These are phyloP conservation scores for Glycine soja DNA, from an alignment of 306 rosid genomes.

Conservation along the genomic window DNA sequence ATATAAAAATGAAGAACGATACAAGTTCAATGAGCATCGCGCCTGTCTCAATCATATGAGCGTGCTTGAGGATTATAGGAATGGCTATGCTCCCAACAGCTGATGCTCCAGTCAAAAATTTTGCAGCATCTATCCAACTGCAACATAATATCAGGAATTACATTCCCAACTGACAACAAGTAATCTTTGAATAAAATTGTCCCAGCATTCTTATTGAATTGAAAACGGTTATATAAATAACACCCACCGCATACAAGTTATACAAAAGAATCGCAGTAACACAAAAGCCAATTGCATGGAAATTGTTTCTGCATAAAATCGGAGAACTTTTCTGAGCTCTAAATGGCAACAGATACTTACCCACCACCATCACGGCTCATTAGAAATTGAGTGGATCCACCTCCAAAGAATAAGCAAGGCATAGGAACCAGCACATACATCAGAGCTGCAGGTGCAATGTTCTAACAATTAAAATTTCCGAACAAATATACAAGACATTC, in stretches of 20 bases:
- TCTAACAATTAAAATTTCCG: conserved; percentile 18
- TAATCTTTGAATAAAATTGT: not conserved
- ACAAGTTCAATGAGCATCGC: conserved; percentile 95
- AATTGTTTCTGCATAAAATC: conserved; percentile 8
- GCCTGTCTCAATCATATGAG: conserved; percentile 90
- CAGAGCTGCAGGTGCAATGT: conserved; percentile 71
- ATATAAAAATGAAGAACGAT: conserved; percentile 88
- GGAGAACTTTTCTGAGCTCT: conserved; percentile 32
- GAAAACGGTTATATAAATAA: not conserved
- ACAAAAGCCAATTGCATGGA: not conserved
- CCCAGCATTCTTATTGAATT: conserved; percentile 3
- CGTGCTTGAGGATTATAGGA: conserved; percentile 92
- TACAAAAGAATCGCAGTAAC: conserved; percentile 26
- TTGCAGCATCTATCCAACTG: conserved; percentile 98
- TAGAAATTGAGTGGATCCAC: conserved; percentile 86
- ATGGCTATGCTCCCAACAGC: conserved; percentile 90
- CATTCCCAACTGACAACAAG: not conserved
- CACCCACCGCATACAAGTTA: conserved; percentile 14
- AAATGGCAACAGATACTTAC: conserved; percentile 38
- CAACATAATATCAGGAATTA: conserved; percentile 40
- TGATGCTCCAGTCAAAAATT: conserved; percentile 95
- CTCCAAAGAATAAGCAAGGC: conserved; percentile 99
- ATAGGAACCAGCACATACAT: conserved; percentile 91
- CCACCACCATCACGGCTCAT: conserved; percentile 76
- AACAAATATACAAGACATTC: conserved; percentile 28